A percentile compares a stretch with the other conserved stretches of the same genome.
Evolutionary conservation across 495 filamentous ascomycete species (phyloP).

Genomic region (Penicillium desertorum): DNA sequence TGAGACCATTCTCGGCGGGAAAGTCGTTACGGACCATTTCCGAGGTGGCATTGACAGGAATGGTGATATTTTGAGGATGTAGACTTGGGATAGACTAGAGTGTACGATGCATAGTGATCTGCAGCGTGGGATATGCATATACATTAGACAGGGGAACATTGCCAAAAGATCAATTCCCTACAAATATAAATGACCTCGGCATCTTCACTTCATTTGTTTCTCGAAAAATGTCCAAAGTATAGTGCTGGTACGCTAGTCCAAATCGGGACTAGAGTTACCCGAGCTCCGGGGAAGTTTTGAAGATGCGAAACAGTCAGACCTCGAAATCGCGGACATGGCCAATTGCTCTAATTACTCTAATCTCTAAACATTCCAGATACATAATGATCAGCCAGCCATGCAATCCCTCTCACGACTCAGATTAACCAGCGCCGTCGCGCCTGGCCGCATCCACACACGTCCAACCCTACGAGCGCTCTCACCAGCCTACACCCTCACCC

Average conservation of each 20-base stretch:
- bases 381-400: constrained; percentile 29
- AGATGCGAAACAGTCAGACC: constrained; percentile 11
- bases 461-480: constrained; percentile 16
- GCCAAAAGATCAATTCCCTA: not conserved
- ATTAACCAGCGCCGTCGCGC: constrained; percentile 28
- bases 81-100: constrained; percentile 4
- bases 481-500: constrained; percentile 18
- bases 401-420: constrained; percentile 32
- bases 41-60: constrained; percentile 44
- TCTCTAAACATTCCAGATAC: not conserved
- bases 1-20: constrained; percentile 74
- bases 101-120: constrained; percentile 1
- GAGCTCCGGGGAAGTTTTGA: constrained; percentile 29
- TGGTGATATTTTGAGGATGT: constrained; percentile 42
- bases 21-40: constrained; percentile 74
- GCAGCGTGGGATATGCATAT: not conserved
- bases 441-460: constrained; percentile 24
- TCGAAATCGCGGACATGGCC: constrained; percentile 3
- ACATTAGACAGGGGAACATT: not conserved
- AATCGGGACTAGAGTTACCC: constrained; percentile 25
- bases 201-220: not conserved
- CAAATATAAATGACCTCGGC: not conserved
- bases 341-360: constrained; percentile 3
- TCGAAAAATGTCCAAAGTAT: not conserved
- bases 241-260: constrained; percentile 24